Conservation (phyloP, 371 early-diverging fungal genomes). For the Rhizopus stolonifer region DNA sequence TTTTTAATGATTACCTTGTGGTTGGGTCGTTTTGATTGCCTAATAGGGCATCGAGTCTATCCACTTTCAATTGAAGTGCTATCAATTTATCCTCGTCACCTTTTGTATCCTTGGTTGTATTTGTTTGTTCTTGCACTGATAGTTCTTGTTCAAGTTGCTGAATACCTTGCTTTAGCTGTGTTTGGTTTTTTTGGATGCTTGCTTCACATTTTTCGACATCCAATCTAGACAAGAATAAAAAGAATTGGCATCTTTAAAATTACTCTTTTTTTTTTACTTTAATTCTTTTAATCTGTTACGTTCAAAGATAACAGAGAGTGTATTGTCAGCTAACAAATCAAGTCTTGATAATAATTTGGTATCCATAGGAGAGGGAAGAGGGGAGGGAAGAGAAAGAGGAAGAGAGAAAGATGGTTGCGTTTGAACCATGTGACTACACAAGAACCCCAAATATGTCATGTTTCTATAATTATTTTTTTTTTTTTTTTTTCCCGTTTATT, state of each 20-base stretch:
- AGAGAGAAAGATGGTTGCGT: too few species aligned
- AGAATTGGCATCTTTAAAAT: too few species aligned
- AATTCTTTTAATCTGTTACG: constrained; percentile 57
- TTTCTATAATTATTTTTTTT: not conserved
- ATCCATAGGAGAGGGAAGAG: constrained; percentile 35
- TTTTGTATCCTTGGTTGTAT: constrained; percentile 47
- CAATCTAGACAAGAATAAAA: constrained; percentile 30
- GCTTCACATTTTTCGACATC: constrained; percentile 60
- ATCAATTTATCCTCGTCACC: constrained; percentile 60
- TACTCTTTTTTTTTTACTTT: constrained; percentile 23
- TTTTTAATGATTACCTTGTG: constrained; percentile 56
- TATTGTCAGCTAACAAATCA: constrained; percentile 62
- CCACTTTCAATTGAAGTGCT: constrained; percentile 60
- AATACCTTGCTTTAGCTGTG: constrained; percentile 56
- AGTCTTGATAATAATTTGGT: constrained; percentile 54
- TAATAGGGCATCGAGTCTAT: constrained; percentile 59
- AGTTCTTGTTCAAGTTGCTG: constrained; percentile 59
- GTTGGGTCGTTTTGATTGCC: constrained; percentile 51
- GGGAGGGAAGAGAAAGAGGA: not conserved
- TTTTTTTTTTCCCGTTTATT: not conserved
- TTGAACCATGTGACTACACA: not conserved
- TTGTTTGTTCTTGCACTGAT: constrained; percentile 58
- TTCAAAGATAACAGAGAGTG: constrained; percentile 60
- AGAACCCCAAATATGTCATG: too few species aligned
- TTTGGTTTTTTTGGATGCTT: constrained; percentile 57